phyloP scores from a whole-genome alignment of 331 rosid species.

The Phaseolus coccineus region DNA sequence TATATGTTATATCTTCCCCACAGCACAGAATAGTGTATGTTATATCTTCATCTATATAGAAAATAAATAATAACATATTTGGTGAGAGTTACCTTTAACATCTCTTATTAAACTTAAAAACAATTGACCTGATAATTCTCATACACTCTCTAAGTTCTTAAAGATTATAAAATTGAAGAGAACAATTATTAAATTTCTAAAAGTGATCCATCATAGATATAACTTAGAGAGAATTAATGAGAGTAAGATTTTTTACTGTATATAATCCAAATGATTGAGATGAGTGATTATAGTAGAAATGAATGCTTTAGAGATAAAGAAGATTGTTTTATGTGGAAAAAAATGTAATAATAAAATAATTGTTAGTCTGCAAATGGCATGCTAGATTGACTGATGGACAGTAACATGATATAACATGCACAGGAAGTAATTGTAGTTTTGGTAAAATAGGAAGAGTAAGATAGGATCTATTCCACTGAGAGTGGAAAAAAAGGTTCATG shows the following conservation, averaged over 20 bases:
- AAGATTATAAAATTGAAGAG: too few relatives aligned
- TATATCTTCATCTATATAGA: too few relatives aligned
- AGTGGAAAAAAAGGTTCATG: constrained; percentile 8
- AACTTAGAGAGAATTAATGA: neutral
- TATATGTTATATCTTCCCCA: too few relatives aligned
- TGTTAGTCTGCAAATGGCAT: neutral
- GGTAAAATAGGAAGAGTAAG: constrained; percentile 13
- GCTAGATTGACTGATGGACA: neutral
- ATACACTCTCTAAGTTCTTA: too few relatives aligned
- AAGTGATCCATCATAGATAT: too few relatives aligned
- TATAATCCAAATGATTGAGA: neutral
- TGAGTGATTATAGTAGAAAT: neutral
- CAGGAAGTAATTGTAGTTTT: neutral
- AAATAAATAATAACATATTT: too few relatives aligned
- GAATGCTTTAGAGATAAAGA: neutral
- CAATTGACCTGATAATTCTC: too few relatives aligned
- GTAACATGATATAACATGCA: neutral
- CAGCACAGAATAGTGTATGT: too few relatives aligned
- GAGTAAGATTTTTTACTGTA: neutral
- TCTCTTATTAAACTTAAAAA: too few relatives aligned
- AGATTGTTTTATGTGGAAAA: neutral
- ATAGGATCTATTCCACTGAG: neutral
- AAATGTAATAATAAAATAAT: neutral
- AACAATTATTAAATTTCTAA: too few relatives aligned
- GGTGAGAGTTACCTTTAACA: too few relatives aligned